Evolutionary conservation across 352 stramenopile genomes (phyloP), one percentile per base, ranked within the genome.

Genomic region (Pythium dissimile): DNA sequence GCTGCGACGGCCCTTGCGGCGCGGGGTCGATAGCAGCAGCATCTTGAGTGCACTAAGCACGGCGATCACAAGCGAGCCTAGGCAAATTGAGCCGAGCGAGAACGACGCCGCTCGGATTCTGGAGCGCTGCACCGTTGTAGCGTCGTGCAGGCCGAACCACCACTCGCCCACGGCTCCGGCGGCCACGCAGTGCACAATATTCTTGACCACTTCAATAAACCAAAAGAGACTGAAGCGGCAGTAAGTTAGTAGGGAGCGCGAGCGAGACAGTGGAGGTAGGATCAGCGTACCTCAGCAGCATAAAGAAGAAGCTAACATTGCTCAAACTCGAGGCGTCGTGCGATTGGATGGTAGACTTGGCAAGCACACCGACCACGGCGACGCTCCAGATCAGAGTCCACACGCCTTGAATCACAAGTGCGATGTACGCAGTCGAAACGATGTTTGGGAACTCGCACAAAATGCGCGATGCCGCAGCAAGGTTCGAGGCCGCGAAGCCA

Each of bases 161-260:
- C 86, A 95, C 53, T 95, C 86, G 23, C 84, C 83, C 15, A 95
- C 82, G 0, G 84, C 69, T 47, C 86, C 84, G 18, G 86, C 80
- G 11, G 84, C 73, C 13, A 92, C 73, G 65, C 86, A 95, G 58
- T 95, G 86, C n/a, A 95, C 84, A 23, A 92, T 70, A 59, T 92
- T 95, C 68, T 86, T 88, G 11, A 75, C 67, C 9, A 95, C 86
- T 56, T 95, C 80, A 41, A 93, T 74, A 49, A 90, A 88, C 86
- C 86, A 95, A 66, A 76, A 89, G 41, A 92, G 77, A 59, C 85
- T 94, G 46, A 10, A 39, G 46, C 31, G 18, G 23, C 9, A 51
- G 51, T n/a, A 43, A 38, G 28, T 38, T 18, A 41, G 26, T 10
- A 26, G 31, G 11, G 42, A 38, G 27, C 30, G 18, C 37, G 16